Conservation (phyloP, 306 rosid genomes). For the Myrica gale region DNA sequence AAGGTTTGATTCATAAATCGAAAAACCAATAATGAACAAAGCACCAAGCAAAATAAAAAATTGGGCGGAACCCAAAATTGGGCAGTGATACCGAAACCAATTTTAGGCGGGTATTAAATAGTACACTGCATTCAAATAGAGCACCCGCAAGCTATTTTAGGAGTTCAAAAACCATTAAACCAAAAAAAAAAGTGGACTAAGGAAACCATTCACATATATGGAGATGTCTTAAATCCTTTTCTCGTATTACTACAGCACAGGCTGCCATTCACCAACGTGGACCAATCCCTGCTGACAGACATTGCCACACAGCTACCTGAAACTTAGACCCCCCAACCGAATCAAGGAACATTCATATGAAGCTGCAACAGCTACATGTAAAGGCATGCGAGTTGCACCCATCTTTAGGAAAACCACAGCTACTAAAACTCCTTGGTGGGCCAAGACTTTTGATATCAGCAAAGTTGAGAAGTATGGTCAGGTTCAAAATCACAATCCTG, state of each 20-base stretch:
- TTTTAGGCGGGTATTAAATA: background rate
- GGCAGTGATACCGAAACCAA: no score
- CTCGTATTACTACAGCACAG: constrained; percentile 9
- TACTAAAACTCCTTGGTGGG: constrained; percentile 33
- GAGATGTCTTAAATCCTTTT: background rate
- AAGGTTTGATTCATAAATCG: no score
- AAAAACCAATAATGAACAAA: no score
- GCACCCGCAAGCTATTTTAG: background rate
- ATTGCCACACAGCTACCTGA: constrained; percentile 17
- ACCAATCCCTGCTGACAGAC: constrained; percentile 8
- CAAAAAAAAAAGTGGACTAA: background rate
- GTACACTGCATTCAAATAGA: background rate
- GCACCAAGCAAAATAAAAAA: no score
- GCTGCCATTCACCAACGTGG: constrained; percentile 13
- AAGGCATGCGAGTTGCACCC: constrained; percentile 27
- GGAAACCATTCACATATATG: background rate
- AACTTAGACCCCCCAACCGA: background rate
- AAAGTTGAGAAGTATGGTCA: constrained; percentile 25
- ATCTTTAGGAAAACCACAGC: constrained; percentile 41
- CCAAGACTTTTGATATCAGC: constrained; percentile 23
- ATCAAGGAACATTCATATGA: constrained; percentile 13
- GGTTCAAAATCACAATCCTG: constrained; percentile 23
- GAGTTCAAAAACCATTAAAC: background rate
- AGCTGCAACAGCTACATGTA: constrained; percentile 36
- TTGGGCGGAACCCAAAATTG: no score